Evolutionary conservation across 2,329 filamentous ascomycete species (phyloP).

Genomic region (Pseudogymnoascus sp.): DNA sequence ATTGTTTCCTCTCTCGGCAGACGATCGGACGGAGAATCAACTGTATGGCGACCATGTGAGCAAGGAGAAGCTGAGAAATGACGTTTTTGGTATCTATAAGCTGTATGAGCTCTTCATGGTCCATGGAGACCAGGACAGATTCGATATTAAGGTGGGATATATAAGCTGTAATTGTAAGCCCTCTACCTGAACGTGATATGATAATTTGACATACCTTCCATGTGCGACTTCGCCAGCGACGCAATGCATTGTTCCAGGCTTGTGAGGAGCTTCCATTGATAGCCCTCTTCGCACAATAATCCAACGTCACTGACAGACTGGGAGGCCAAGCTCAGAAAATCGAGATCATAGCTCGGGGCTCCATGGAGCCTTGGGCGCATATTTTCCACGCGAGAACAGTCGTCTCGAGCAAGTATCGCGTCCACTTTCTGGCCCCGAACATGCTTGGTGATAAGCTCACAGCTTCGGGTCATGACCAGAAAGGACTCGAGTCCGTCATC

Average conservation of each 20-base stretch:
- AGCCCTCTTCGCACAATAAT: neutral
- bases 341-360: neutral
- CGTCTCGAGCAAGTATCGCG: neutral
- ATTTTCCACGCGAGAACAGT: slow-evolving; percentile 3
- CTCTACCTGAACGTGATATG: neutral
- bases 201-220: neutral
- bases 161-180: neutral
- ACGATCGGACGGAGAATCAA: neutral
- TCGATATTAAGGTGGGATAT: slow-evolving; percentile 5
- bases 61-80: slow-evolving; percentile 3
- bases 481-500: slow-evolving; percentile 54
- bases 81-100: slow-evolving; percentile 12
- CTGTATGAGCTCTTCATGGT: neutral
- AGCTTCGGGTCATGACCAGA: slow-evolving; percentile 53
- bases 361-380: neutral
- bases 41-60: neutral
- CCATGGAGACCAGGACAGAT: slow-evolving; percentile 1
- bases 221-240: neutral
- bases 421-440: neutral
- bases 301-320: neutral
- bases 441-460: slow-evolving; percentile 47
- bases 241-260: neutral
- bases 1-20: slow-evolving; percentile 14
- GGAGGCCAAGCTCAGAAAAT: neutral
- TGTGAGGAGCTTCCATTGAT: neutral